Base-by-base conservation (phyloP, 75 land plant genomes). In the Adiantum capillusveneris region DNA sequence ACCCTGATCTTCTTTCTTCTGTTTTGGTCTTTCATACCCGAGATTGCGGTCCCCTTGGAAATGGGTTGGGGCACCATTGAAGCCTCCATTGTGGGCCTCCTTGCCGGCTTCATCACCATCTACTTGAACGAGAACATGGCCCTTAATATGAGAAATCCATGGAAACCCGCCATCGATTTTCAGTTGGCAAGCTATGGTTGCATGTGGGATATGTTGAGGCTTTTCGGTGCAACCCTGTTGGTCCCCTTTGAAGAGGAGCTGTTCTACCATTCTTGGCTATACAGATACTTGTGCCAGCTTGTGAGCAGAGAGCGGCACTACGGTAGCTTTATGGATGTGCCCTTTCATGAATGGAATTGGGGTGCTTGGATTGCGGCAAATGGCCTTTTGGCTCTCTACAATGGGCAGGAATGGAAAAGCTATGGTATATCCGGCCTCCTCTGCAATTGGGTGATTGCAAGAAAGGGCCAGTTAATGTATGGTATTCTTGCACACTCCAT, bases 371-470 rank as follows among this genome's bases (percentile, higher is more conserved):
- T 71, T 0, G 54, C 31, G 5, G 43, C 54, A 22, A 71, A 71
- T 51, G 67, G 2, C 25, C 11, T 58, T 42, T 26, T 37, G 20
- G 73, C 50, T 0, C 5, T 71, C 3, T 63, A 63, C 45, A 71
- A 71, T 48, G 73, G 73, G 43, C 55, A 53, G 51, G 73, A 71
- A 51, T 71, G 73, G 73, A 28, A 59, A 39, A 71, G 73, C 59
- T 57, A 44, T 16, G 42, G 44, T 13, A 21, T 71, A 48, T 28
- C 29, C 1, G 73, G 73, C 24, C 59, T 63, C 11, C 61, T 71
- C 0, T 71, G 45, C 13, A 67, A 64, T 19, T 71, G 73, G 73
- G 56, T 64, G 39, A 64, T 64, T n/a, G 73, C 49, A 3, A 21
- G 61, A 29, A 49, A 54, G 11, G 67, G 67, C 11, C 2, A 19